Evolutionary conservation across 2,329 filamentous ascomycete species (phyloP), one percentile per base, ranked within the genome.

Genomic region (Epichloe baconii): DNA sequence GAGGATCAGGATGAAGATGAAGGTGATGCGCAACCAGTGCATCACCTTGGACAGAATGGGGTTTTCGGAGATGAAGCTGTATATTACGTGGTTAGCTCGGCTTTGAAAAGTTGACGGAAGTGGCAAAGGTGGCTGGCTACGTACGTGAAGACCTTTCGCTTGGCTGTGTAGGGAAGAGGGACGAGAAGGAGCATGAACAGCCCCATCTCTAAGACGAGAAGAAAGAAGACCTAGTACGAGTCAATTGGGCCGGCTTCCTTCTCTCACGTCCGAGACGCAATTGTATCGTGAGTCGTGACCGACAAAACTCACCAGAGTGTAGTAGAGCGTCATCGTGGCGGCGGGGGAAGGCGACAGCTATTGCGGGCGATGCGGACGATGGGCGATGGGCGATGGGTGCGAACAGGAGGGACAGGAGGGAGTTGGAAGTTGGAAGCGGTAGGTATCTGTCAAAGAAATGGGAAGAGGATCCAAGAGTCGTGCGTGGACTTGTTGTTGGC

Each of bases 21-120:
- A 98, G 2, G 89, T 95, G 52, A 98, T 98, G 79, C 96, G 97
- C 73, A 98, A 78, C 62, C 89, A 91, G 75, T 98, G 96, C 75
- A 97, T 91, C 57, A 97, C 68, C 69, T 97, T 96, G 41, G 90
- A 93, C 53, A 98, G 79, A 49, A 83, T 55, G 0, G 77, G 85
- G 66, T 84, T 94, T 65, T 91, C 88, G 49, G 90, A 96, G 65
- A 98, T 90, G 80, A 98, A 98, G 62, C 85, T 88, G 55, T 51
- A 37, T 5, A 26, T 48, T 34, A 14, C 15, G 44, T 2, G 8
- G 21, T 50, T 8, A 38, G 40, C 31, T 15, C 26, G 8, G 42
- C 31, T 10, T 31, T 10, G 8, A 3, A 31, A 14, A 19, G 43
- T 51, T 21, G 49, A 44, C 8, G 17, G 15, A 4, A 11, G 11